Base-by-base conservation (phyloP, 176 grass and related monocot genomes). In the Oryza australiensis region DNA sequence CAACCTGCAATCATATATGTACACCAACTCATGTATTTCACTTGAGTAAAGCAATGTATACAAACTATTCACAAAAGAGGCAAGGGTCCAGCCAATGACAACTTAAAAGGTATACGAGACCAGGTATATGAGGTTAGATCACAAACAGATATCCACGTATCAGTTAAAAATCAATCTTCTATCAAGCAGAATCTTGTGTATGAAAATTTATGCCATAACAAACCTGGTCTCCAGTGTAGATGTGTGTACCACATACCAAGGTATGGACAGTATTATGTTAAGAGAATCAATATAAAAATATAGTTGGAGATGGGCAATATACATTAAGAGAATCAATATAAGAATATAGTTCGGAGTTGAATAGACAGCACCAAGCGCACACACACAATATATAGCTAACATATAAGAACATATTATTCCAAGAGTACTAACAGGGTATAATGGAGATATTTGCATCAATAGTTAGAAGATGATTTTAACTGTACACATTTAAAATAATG, bases 181-280 rank as follows among this genome's bases (percentile, higher is more conserved):
- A 74, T 75, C 24, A 62, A 88, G 29, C 34, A 70, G 29, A 37
- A 62, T 67, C 72, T 18, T 20, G 73, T 30, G 16, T 82, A 82
- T 60, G 62, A 62, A 64, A 79, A 80, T 70, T 75, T 49, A 67
- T 48, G 41, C 27, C 68, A 51, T 20, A 51, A 83, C 84, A 62
- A 83, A 86, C 79, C 88, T 90, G 84, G 69, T 79, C 88, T 83
- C 84, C 84, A 83, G 62, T 48, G 73, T 34, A 79, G 43, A 68
- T 77, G 40, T 72, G 48, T 77, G 60, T 68, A 79, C 74, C 62
- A 63, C 83, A 72, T 30, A 81, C 62, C 69, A 79, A 78, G 68
- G 71, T 40, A 83, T 62, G 14, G 18, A 75, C 37, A 79, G 80
- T 79, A 86, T 74, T 80, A 64, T 72, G 43, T 66, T 62, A 57